A percentile compares a stretch with the other conserved stretches of the same genome.
These are phyloP conservation scores for Boletus rufocinnamomeus DNA, from an alignment of 768 basidiomycete genomes.

Conservation along the genomic window DNA sequence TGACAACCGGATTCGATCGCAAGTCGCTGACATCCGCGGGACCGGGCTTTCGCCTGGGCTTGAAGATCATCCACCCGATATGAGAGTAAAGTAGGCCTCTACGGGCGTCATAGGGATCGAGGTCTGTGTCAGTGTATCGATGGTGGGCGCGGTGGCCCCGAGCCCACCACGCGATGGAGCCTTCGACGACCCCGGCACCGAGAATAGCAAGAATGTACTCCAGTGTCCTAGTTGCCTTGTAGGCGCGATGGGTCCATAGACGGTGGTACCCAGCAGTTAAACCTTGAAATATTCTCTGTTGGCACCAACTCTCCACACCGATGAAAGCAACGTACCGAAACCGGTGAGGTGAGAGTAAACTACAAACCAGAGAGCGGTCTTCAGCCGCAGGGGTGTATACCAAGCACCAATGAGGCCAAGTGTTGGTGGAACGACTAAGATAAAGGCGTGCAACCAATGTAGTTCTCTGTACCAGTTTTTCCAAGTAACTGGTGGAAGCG, in stretches of 20 bases:
- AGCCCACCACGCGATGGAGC: not conserved
- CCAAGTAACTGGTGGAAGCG: not conserved
- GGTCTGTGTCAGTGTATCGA: not conserved
- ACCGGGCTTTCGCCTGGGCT: not conserved
- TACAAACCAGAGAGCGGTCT: not conserved
- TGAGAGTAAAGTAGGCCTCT: not conserved
- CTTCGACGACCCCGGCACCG: not conserved
- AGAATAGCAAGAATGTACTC: not conserved
- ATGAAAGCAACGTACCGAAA: not conserved
- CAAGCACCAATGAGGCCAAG: not conserved
- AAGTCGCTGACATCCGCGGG: not conserved
- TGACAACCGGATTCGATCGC: not conserved
- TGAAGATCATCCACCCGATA: not conserved
- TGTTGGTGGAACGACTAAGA: not conserved
- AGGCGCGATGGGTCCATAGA: not conserved
- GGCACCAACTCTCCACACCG: not conserved
- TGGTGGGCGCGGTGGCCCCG: not conserved
- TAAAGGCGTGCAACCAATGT: not conserved
- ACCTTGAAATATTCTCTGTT: not conserved
- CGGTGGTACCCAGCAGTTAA: not conserved
- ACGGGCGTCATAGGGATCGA: not conserved
- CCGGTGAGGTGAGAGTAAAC: not conserved
- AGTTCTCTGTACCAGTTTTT: not conserved
- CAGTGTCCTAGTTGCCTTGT: not conserved
- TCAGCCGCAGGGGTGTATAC: not conserved